Evolutionary conservation across 352 stramenopile genomes (phyloP).

Genomic region (Thraustochytrium sp.): DNA sequence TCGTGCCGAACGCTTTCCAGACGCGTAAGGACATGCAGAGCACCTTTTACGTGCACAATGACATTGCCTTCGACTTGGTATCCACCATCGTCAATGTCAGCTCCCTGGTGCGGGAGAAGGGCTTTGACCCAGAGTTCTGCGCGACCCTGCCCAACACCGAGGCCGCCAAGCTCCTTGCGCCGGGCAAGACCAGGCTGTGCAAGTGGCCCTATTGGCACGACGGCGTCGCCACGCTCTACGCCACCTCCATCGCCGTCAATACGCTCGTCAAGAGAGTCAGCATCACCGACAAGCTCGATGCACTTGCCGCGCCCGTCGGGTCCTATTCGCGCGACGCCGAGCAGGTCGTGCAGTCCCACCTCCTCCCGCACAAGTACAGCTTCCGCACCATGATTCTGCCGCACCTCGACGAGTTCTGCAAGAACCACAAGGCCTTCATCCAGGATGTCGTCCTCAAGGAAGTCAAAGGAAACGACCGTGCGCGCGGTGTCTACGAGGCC

Average conservation of each 20-base stretch:
- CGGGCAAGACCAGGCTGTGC: background rate
- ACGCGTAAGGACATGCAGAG: background rate
- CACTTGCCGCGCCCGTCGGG: background rate
- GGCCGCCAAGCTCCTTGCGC: background rate
- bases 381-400: background rate
- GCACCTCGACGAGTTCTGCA: background rate
- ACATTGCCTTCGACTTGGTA: background rate
- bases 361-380: background rate
- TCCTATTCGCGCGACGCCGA: background rate
- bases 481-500: background rate
- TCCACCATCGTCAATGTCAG: background rate
- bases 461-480: background rate
- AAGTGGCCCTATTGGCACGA: slow-evolving; percentile 15
- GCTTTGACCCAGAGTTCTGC: background rate
- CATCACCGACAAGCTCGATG: slow-evolving; percentile 2
- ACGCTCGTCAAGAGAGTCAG: background rate
- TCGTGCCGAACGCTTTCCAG: background rate
- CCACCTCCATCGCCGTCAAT: slow-evolving; percentile 9
- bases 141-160: background rate
- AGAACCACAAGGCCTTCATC: background rate
- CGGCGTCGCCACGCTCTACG: background rate
- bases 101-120: background rate
- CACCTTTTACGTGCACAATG: background rate
- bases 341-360: background rate
- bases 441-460: background rate